phyloP scores from a whole-genome alignment of 2,329 filamentous ascomycete genomes.

The Botrytis tulipae region DNA sequence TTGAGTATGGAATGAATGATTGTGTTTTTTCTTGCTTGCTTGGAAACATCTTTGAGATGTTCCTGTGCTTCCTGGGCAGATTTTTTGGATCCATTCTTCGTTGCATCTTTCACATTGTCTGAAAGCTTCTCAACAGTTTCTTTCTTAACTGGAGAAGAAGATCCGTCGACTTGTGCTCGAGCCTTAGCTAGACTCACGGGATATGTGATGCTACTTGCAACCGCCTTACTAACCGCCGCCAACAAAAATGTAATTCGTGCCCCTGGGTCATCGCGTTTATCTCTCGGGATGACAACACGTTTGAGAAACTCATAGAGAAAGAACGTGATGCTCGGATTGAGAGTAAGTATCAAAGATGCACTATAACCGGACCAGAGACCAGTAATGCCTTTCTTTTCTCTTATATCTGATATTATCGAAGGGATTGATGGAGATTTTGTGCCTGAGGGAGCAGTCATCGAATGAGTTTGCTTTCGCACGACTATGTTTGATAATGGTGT shows the following conservation, averaged over 20 bases:
- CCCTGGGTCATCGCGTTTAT: conserved; percentile 52
- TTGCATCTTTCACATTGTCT: conserved; percentile 32
- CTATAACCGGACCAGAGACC: conserved; percentile 91
- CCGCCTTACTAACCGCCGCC: conserved; percentile 75
- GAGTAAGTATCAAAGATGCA: conserved; percentile 72
- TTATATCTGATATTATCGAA: conserved; percentile 64
- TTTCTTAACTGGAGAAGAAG: conserved; percentile 44
- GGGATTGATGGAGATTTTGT: conserved; percentile 39
- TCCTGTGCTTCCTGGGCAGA: not conserved
- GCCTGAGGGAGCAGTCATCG: conserved; percentile 46
- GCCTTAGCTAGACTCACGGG: conserved; percentile 85
- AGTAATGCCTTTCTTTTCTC: conserved; percentile 64
- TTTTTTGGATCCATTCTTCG: conserved; percentile 37
- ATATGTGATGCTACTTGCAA: conserved; percentile 76
- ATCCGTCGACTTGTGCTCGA: conserved; percentile 56
- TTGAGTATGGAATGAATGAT: conserved; percentile 63
- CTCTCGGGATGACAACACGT: conserved; percentile 53
- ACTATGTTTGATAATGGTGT: conserved; percentile 82
- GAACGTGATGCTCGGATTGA: conserved; percentile 86
- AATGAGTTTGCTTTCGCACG: conserved; percentile 73
- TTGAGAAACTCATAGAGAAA: conserved; percentile 74
- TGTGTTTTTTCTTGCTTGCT: conserved; percentile 43
- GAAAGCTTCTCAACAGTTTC: conserved; percentile 35
- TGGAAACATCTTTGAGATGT: conserved; percentile 26
- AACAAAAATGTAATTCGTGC: conserved; percentile 59